Conservation (phyloP, 768 basidiomycete genomes). For the Serendipita sp. region DNA sequence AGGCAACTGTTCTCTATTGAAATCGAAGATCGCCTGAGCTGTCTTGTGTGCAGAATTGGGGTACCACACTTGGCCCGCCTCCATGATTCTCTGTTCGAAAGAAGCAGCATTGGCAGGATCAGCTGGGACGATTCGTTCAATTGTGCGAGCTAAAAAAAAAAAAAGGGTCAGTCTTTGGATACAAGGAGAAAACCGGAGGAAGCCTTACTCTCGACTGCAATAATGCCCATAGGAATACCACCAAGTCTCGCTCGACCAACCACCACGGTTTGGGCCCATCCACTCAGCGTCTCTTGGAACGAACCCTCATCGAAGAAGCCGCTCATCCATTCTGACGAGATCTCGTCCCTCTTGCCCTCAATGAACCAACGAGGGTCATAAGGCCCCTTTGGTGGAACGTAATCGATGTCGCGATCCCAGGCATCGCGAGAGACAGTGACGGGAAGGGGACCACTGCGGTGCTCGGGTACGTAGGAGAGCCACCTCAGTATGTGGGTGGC, state of each 20-base stretch:
- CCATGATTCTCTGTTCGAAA: constrained; percentile 95
- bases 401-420: constrained; percentile 89
- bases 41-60: constrained; percentile 99
- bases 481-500: constrained; percentile 87
- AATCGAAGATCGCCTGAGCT: constrained; percentile 96
- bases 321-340: constrained; percentile 52
- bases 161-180: neutral
- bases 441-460: constrained; percentile 65
- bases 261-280: constrained; percentile 96
- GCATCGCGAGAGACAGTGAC: constrained; percentile 52
- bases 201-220: constrained; percentile 67
- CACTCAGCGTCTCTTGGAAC: constrained; percentile 96
- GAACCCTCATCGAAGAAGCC: constrained; percentile 97
- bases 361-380: constrained; percentile 99
- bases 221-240: constrained; percentile 94
- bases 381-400: constrained; percentile 78
- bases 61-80: constrained; percentile 99
- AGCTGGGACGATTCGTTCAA: constrained; percentile 91
- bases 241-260: constrained; percentile 91
- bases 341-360: constrained; percentile 81
- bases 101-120: constrained; percentile 95
- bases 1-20: constrained; percentile 91
- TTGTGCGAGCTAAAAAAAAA: constrained; percentile 45
- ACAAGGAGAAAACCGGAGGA: neutral
- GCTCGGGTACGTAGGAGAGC: constrained; percentile 84